Evolutionary conservation across 805 yeast genomes (phyloP), one percentile per base, ranked within the genome.

Genomic region (Kuraishia cidri): DNA sequence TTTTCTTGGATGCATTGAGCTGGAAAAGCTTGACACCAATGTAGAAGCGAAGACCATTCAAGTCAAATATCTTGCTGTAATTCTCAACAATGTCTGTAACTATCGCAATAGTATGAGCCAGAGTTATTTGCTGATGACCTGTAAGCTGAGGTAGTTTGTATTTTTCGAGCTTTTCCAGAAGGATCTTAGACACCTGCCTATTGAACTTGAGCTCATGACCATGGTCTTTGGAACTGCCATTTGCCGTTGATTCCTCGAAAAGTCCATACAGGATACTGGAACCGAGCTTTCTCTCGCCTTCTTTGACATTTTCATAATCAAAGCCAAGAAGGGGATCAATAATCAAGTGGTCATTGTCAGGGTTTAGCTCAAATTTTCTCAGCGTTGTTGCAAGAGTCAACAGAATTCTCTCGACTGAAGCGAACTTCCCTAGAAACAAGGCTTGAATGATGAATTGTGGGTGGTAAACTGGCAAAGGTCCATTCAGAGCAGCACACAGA

Each of bases 41-140:
- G 37, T 76, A 65, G 46, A 79, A 90, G 34, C 86, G 60, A 6
- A 77, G 47, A 0, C 94, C 96, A 52, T 80, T 79, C 25, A 58
- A 55, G 48, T 80, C 90, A 17, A 77, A 48, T 6, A 66, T 44
- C 9, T 54, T 45, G 24, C 60, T 62, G 29, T 52, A 50, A 27
- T 62, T 64, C 32, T 63, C 62, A 10, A 66, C 64, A 4, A 84
- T 66, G 12, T 72, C 74, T 16, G 66, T 62, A 17, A 83, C 59
- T 2, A 87, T 78, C 30, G 72, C 77, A 5, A 85, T 63, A 2
- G 85, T 74, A 11, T 83, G 73, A 2, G 79, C 64, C 18, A 88
- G 64, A 0, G 96, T 86, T 19, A 79, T 75, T 48, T 88, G 97
- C 52, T 88, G 96, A 56, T 88, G 97, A 38, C 95, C 75, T 0